Conservation (phyloP, 148 eudicot species). For the Salicornia ramosissima region DNA sequence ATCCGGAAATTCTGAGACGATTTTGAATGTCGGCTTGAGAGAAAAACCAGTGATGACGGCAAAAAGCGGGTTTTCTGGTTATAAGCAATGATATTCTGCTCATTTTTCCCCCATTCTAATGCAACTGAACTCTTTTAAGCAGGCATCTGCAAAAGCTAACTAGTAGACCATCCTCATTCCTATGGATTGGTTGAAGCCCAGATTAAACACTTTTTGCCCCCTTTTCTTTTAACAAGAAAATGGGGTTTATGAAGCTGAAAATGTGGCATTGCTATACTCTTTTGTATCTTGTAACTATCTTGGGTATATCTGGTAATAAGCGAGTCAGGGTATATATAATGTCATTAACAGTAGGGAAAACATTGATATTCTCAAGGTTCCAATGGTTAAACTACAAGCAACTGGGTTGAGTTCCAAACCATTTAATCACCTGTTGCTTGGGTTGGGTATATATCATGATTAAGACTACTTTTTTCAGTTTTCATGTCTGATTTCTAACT, state of each 20-base stretch:
- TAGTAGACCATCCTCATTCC: not conserved
- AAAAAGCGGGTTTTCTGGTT: conserved; percentile 33
- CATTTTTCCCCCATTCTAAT: not conserved
- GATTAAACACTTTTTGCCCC: not conserved
- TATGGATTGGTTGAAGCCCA: conserved; percentile 11
- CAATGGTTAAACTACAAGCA: not conserved
- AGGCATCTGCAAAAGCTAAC: conserved; percentile 10
- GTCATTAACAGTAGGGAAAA: conserved; percentile 1
- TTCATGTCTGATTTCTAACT: not conserved
- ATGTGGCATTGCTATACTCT: conserved; percentile 4
- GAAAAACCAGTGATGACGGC: conserved; percentile 38
- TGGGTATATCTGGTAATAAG: conserved; percentile 11
- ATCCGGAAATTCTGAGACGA: conserved; percentile 42
- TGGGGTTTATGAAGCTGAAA: conserved; percentile 14
- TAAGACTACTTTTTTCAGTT: not conserved
- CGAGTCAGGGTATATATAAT: conserved; percentile 15
- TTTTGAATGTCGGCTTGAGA: conserved; percentile 25
- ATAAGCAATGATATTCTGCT: conserved; percentile 22
- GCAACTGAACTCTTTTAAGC: conserved; percentile 11
- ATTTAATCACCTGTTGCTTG: not conserved
- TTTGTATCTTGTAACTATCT: conserved; percentile 24
- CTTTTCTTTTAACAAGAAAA: not conserved
- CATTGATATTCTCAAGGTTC: not conserved
- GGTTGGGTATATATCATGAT: conserved; percentile 10
- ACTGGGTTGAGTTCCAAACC: conserved; percentile 1